Evolutionary conservation across 139 green algal species (phyloP).

Genomic region (Chlorella sp.): DNA sequence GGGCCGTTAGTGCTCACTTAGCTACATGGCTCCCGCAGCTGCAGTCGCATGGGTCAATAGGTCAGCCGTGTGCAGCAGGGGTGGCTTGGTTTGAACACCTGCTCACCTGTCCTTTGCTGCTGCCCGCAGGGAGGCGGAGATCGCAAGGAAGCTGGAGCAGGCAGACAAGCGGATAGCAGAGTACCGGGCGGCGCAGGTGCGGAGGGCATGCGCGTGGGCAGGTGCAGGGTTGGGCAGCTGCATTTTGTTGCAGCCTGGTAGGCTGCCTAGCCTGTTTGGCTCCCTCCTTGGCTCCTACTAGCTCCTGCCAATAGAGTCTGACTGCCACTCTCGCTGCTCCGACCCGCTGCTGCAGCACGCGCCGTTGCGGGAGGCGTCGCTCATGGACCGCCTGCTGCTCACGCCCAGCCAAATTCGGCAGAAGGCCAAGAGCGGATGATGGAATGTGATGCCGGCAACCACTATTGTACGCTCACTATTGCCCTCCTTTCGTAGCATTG

Average conservation of each 20-base stretch:
- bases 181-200: slow-evolving; percentile 41
- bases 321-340: background rate
- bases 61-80: too few relatives aligned
- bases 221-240: too few relatives aligned
- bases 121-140: slow-evolving; percentile 42
- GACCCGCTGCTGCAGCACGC: background rate
- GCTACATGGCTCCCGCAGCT: too few relatives aligned
- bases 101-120: background rate
- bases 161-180: slow-evolving; percentile 47
- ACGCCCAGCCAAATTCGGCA: slow-evolving; percentile 43
- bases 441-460: too few relatives aligned
- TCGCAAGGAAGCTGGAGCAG: slow-evolving; percentile 46
- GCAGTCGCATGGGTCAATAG: too few relatives aligned
- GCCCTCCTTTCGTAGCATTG: too few relatives aligned
- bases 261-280: too few relatives aligned
- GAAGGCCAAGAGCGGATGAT: slow-evolving; percentile 34
- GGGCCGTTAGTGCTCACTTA: too few relatives aligned
- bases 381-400: slow-evolving; percentile 43
- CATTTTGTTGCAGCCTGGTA: too few relatives aligned
- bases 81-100: background rate
- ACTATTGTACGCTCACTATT: too few relatives aligned
- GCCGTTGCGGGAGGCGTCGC: slow-evolving; percentile 16
- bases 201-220: too few relatives aligned
- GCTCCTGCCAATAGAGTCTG: background rate
- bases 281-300: background rate